Evolutionary conservation across 2,329 filamentous ascomycete species (phyloP), one percentile per base, ranked within the genome.

Genomic region (Botrytis cinerea): DNA sequence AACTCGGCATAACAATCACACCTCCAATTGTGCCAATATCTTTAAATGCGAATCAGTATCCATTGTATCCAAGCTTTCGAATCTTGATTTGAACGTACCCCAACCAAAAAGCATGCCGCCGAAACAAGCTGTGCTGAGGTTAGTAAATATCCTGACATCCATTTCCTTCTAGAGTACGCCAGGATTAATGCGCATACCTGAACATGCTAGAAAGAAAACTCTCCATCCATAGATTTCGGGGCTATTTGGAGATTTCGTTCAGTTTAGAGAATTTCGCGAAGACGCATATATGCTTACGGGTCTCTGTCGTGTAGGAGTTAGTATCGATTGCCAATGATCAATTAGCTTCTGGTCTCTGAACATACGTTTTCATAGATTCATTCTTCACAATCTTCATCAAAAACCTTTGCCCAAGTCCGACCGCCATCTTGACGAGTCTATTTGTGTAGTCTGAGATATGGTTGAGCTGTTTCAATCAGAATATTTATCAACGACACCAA

Each of bases 21-120:
- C 90, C 90, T 63, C 91, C 92, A 86, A 93, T 94, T 16, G 93
- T 91, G 79, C 92, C 90, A 82, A 92, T 91, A 81, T 93, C 92
- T 78, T 68, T 8, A 20, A 4, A 43, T 25, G 25, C 1, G 4
- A 59, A 35, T 67, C 45, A 72, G 48, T 35, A 45, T 45, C n/a
- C 0, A 32, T 14, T 22, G 22, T 43, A 22, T 20, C 22, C 20
- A 28, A 25, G 18, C 10, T 32, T 46, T 66, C 20, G 4, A 63
- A 12, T 46, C 1, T 6, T 14, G 8, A 14, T 10, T 1, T 9
- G 1, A 46, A 77, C 77, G 35, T 72, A 77, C 78, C 79, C 90
- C 88, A 89, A 62, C 87, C 87, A 75, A 89, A 86, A 18, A 86
- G 82, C 84, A 88, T 89, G 66, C 91, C 91, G 74, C 91, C 91